Base-by-base conservation (phyloP, 1,284 basidiomycete species). In the Entoloma clypeatum region DNA sequence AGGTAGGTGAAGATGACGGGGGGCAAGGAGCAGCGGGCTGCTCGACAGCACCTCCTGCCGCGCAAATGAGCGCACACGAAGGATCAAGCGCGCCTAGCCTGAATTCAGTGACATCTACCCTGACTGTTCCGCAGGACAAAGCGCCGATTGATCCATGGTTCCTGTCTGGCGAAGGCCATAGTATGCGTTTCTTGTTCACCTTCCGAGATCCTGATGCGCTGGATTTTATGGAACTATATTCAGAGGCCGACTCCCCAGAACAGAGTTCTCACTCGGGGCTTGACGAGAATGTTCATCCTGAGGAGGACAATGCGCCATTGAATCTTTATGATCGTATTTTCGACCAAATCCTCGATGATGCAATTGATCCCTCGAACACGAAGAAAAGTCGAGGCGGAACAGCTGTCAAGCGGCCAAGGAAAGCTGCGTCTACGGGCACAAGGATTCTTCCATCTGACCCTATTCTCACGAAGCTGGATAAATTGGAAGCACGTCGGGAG, bases 121-220 rank as follows among this genome's bases (percentile, higher is more conserved):
- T 17, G 29, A 34, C 2, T 23, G n/a, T n/a, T 14, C 19, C 7
- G 6, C 5, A 9, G 21, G 21, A 29, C 31, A 9, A 28, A 25
- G 21, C 26, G 7, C 4, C 19, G 26, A 11, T 44, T 29, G 28
- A 44, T 31, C 32, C 44, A 14, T 44, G 41, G 41, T 46, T 39
- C 31, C 9, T 29, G 19, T 23, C 32, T 10, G n/a, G 16, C 2
- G 35, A 33, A 10, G 24, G 32, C 23, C 9, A 22, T 19, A 18
- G 4, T 32, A 30, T 32, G 21, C 27, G 39, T 30, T 51, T 49
- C 27, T 24, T 45, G 10, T 49, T 49, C 32, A 39, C 42, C 14
- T 47, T 44, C 39, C 44, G 23, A n/a, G 36, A 51, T 42, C 48
- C 50, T 11, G 43, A 49, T 21, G 14, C 26, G 23, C 34, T 28